Percentiles rank a stretch among this genome's conserved stretches.
Conservation (phyloP, 495 filamentous ascomycete species). For the Tetracladium setigerum region DNA sequence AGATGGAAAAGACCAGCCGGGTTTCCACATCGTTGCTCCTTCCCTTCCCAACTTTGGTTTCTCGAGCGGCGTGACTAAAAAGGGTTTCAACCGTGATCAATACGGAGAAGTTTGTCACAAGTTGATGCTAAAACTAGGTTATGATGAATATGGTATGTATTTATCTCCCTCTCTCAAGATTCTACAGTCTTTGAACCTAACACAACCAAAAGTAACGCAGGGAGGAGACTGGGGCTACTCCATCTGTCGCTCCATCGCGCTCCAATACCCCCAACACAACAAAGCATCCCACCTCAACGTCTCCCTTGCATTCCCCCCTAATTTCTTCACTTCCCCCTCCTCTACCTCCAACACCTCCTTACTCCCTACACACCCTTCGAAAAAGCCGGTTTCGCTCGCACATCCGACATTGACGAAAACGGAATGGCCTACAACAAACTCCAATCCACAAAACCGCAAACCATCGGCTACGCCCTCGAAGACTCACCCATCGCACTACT, state of each 20-base stretch:
- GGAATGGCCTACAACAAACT: constrained; percentile 48
- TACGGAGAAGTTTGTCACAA: constrained; percentile 54
- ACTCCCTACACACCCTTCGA: constrained; percentile 27
- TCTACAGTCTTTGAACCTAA: neutral
- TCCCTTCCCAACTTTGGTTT: constrained; percentile 65
- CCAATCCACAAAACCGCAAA: constrained; percentile 54
- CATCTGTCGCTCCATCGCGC: constrained; percentile 50
- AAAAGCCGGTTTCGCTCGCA: constrained; percentile 35
- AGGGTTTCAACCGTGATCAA: constrained; percentile 49
- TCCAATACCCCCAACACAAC: constrained; percentile 48
- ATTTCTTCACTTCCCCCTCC: constrained; percentile 32
- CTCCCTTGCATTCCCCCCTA: neutral
- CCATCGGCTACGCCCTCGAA: constrained; percentile 46
- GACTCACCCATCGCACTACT: constrained; percentile 53
- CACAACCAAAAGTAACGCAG: constrained; percentile 41
- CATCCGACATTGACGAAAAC: constrained; percentile 40
- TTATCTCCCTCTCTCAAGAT: neutral
- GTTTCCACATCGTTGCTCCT: constrained; percentile 60
- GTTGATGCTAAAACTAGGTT: constrained; percentile 59
- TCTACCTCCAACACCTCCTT: constrained; percentile 32
- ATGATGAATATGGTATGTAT: constrained; percentile 47
- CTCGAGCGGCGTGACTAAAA: constrained; percentile 40
- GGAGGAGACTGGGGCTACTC: constrained; percentile 64
- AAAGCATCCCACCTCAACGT: constrained; percentile 45
- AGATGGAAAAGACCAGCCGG: constrained; percentile 30